Conservation (phyloP, 352 stramenopile species). For the Globisporangium irregulare region DNA sequence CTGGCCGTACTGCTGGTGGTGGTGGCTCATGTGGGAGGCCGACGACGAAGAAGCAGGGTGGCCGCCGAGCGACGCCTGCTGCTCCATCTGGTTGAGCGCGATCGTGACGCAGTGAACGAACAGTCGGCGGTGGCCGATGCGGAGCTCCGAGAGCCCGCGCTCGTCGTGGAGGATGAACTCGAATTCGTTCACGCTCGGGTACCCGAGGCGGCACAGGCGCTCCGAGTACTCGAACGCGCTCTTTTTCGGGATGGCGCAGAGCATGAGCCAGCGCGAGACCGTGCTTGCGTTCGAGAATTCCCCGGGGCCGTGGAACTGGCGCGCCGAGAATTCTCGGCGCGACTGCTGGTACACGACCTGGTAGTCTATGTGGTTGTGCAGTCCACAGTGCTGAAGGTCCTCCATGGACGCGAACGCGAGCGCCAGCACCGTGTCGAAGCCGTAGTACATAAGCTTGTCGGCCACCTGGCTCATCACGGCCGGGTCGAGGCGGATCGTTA, state of each 20-base stretch:
- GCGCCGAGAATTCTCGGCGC: constrained; percentile 39
- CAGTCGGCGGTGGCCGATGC: constrained; percentile 42
- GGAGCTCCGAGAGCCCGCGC: constrained; percentile 38
- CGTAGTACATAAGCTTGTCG: constrained; percentile 44
- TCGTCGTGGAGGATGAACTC: constrained; percentile 57
- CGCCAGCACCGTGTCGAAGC: constrained; percentile 57
- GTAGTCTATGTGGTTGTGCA: constrained; percentile 37
- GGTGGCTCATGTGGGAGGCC: constrained; percentile 6
- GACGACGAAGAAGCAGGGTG: not conserved
- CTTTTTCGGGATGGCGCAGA: constrained; percentile 46
- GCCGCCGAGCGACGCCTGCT: constrained; percentile 3
- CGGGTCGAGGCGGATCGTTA: constrained; percentile 32
- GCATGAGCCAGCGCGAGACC: constrained; percentile 61
- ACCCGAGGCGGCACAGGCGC: constrained; percentile 52
- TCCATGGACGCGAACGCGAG: constrained; percentile 48
- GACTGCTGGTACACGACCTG: constrained; percentile 45
- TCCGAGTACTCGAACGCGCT: constrained; percentile 55
- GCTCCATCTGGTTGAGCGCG: constrained; percentile 20
- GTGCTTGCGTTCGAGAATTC: constrained; percentile 35
- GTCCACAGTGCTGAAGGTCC: constrained; percentile 45
- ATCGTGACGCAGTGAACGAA: constrained; percentile 40
- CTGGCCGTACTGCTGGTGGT: constrained; percentile 12
- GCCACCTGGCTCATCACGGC: constrained; percentile 26
- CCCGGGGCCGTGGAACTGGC: constrained; percentile 36
- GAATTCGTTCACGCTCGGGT: constrained; percentile 53